Percentiles rank a stretch among this genome's conserved stretches.
Conservation (phyloP, 2,329 filamentous ascomycete genomes). For the Paracamarosporium sp. region DNA sequence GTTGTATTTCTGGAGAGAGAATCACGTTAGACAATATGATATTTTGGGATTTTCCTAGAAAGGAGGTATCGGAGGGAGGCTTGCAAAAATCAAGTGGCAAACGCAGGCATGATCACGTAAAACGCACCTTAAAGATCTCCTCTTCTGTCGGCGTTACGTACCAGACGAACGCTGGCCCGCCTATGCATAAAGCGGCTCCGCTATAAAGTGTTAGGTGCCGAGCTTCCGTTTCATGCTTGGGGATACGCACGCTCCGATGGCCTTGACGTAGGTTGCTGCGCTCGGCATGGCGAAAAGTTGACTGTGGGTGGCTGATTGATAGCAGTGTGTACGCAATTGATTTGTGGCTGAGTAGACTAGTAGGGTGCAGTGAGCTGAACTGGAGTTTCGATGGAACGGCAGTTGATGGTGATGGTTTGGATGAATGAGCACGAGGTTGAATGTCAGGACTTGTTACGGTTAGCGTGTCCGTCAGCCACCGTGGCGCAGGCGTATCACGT, state of each 20-base stretch:
- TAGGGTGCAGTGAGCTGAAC: background rate
- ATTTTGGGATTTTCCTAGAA: background rate
- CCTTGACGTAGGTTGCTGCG: slow-evolving; percentile 39
- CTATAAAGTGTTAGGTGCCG: slow-evolving; percentile 55
- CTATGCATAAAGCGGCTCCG: slow-evolving; percentile 74
- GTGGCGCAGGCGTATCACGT: slow-evolving; percentile 6
- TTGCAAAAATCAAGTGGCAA: slow-evolving; percentile 21
- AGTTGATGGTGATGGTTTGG: slow-evolving; percentile 2
- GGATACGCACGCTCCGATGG: slow-evolving; percentile 39
- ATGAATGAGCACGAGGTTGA: slow-evolving; percentile 6
- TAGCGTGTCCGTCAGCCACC: background rate
- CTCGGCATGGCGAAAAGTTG: slow-evolving; percentile 30
- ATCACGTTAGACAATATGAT: slow-evolving; percentile 2
- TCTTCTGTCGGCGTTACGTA: slow-evolving; percentile 86
- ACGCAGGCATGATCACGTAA: slow-evolving; percentile 1
- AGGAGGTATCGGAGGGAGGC: background rate
- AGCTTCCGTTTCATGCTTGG: slow-evolving; percentile 6
- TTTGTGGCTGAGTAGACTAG: background rate
- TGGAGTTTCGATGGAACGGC: background rate
- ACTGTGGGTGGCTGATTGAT: background rate
- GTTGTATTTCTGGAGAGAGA: slow-evolving; percentile 72
- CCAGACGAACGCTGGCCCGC: slow-evolving; percentile 83
- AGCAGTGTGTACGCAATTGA: background rate
- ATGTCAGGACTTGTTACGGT: background rate
- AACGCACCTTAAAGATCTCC: slow-evolving; percentile 75